phyloP scores from a whole-genome alignment of 1,139 yeast species.

The Suhomyces atakaporum region DNA sequence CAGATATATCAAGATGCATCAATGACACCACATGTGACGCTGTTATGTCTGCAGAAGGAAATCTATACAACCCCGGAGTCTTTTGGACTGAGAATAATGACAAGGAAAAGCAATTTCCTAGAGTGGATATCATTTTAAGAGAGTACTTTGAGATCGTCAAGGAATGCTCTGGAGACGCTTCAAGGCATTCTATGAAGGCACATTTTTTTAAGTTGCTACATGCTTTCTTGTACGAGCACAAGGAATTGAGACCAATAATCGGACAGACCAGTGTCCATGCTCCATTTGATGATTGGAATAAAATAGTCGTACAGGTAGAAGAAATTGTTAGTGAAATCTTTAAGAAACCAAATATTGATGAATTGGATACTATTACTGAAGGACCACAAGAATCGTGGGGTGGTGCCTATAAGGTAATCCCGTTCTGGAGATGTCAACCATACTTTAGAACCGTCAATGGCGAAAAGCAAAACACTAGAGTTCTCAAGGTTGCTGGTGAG shows the following conservation, averaged over 20 bases:
- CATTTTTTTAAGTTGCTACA: conserved; percentile 87
- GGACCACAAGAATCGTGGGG: conserved; percentile 62
- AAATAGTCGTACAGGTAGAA: conserved; percentile 70
- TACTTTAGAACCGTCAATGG: conserved; percentile 88
- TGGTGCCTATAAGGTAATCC: conserved; percentile 77
- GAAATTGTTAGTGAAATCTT: conserved; percentile 58
- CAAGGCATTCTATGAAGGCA: conserved; percentile 82
- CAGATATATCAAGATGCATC: conserved; percentile 71
- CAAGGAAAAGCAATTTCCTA: conserved; percentile 70
- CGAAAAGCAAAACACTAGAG: conserved; percentile 44
- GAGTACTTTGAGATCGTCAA: conserved; percentile 89
- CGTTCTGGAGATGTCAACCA: conserved; percentile 97
- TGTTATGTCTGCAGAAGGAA: conserved; percentile 97
- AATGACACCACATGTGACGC: conserved; percentile 74
- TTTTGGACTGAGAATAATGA: conserved; percentile 61
- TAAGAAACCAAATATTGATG: conserved; percentile 40
- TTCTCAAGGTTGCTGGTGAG: conserved; percentile 39
- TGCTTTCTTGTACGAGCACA: conserved; percentile 72
- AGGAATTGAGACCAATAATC: conserved; percentile 73
- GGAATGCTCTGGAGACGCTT: conserved; percentile 66
- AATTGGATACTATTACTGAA: conserved; percentile 51
- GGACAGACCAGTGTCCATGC: conserved; percentile 57
- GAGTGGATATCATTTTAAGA: conserved; percentile 79
- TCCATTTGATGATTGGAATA: conserved; percentile 63
- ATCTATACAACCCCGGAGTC: conserved; percentile 89